Evolutionary conservation across 2,329 filamentous ascomycete species (phyloP).

Genomic region (Pseudopithomyces maydicus): DNA sequence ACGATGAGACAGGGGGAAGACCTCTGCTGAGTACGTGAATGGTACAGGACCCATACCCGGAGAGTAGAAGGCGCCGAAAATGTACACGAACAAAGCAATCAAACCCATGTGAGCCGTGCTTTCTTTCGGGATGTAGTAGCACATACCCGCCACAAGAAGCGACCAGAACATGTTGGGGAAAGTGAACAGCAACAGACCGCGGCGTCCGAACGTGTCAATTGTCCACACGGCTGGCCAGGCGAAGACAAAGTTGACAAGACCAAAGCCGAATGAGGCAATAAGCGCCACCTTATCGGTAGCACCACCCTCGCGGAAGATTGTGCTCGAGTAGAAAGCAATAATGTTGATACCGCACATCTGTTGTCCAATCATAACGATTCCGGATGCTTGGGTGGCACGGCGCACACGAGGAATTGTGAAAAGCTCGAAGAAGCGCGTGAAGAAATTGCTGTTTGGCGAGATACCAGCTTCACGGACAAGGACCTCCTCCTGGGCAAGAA

Average conservation of each 20-base stretch:
- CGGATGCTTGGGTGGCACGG: slow-evolving; percentile 76
- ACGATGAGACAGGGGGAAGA: slow-evolving; percentile 72
- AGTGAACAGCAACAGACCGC: slow-evolving; percentile 43
- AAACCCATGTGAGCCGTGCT: slow-evolving; percentile 26
- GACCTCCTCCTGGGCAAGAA: slow-evolving; percentile 42
- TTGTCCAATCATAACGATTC: slow-evolving; percentile 75
- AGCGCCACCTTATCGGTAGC: slow-evolving; percentile 50
- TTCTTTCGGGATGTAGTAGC: slow-evolving; percentile 12
- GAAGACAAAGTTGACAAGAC: slow-evolving; percentile 55
- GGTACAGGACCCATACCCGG: slow-evolving; percentile 32
- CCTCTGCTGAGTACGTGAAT: slow-evolving; percentile 56
- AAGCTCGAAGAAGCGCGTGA: slow-evolving; percentile 56
- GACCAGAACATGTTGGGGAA: slow-evolving; percentile 51
- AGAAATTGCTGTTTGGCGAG: slow-evolving; percentile 44
- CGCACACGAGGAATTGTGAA: slow-evolving; percentile 73
- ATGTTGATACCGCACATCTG: slow-evolving; percentile 62
- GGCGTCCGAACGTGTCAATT: slow-evolving; percentile 37
- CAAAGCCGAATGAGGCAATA: slow-evolving; percentile 64
- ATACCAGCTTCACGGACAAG: slow-evolving; percentile 39
- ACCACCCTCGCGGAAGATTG: slow-evolving; percentile 55
- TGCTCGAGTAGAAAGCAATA: slow-evolving; percentile 58
- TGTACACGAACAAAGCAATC: slow-evolving; percentile 49
- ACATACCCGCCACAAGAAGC: slow-evolving; percentile 21
- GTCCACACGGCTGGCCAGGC: slow-evolving; percentile 49
- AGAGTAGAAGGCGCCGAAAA: slow-evolving; percentile 54